phyloP scores from a whole-genome alignment of 129 eudicot genomes.

The Heracleum sosnowskyi region DNA sequence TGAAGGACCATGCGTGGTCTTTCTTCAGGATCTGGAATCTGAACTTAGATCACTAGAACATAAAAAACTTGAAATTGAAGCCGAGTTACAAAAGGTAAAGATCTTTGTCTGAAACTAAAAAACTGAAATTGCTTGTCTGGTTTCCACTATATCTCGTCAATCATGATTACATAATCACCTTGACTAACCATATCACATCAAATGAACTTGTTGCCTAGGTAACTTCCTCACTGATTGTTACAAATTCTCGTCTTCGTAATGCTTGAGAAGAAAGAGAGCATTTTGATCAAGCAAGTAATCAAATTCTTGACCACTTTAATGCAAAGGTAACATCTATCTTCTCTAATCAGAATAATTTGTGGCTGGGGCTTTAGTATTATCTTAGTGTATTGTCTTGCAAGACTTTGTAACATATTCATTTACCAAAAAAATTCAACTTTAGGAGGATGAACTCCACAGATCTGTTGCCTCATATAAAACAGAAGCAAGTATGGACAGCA shows the following conservation, averaged over 20 bases:
- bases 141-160: background rate
- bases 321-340: no score
- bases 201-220: conserved; percentile 36
- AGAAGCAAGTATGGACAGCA: no score
- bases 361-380: no score
- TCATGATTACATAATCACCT: no score
- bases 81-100: conserved; percentile 48
- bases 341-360: no score
- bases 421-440: no score
- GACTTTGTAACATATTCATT: no score
- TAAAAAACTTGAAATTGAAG: conserved; percentile 50
- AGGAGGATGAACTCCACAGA: no score
- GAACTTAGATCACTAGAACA: conserved; percentile 52
- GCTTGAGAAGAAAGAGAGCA: conserved; percentile 79
- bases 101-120: background rate
- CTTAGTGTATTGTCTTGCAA: no score
- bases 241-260: conserved; percentile 50
- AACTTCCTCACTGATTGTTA: conserved; percentile 32
- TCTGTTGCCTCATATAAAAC: no score
- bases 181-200: conserved; percentile 5
- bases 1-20: background rate
- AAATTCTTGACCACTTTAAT: no score
- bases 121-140: background rate
- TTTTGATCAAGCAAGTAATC: no score
- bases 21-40: conserved; percentile 58